Base-by-base conservation (phyloP, 2,329 filamentous ascomycete genomes). In the Didymella lethalis region DNA sequence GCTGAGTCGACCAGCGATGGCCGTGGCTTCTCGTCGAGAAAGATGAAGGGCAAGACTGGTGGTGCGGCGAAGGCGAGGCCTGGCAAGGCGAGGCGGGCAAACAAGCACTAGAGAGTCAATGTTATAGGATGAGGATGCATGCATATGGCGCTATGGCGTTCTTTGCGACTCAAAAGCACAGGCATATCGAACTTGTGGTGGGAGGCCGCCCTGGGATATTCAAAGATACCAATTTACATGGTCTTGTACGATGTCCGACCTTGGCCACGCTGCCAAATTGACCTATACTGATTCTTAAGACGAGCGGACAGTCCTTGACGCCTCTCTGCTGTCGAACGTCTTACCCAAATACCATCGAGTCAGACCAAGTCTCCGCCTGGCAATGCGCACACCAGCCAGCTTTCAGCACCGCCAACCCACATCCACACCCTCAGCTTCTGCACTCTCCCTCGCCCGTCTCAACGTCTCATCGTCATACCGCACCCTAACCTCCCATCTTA, bases 1-100 rank as follows among this genome's bases (percentile, higher is more conserved):
- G 93, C 93, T 48, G 75, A 85, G 62, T 96, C 91, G 65, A 93
- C 88, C 46, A 89, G 87, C 61, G 95, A 99, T 77, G 80, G 96
- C 67, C 87, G 87, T 62, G 87, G 86, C 1, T 98, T 96, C 81
- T 93, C 89, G 54, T 85, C 84, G 36, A 92, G 89, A 83, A 90
- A 88, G 80, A 97, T 97, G 92, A 97, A 96, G 84, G 84, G 77
- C 32, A 73, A 73, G 64, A 49, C 63, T 25, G 56, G 52, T 12
- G 68, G 69, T 4, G 72, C 68, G 18, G 70, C 69, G 12, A 71
- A 75, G 65, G 57, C 57, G 14, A 55, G 75, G 49, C 69, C 71
- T 8, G 75, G 76, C 11, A 78, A 78, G 66, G 68, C 58, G 38
- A 70, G 69, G 61, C 70, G 76, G 56, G 68, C 68, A 31, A 76